Conservation (phyloP, 305 asterid species). For the Rubia occidens region DNA sequence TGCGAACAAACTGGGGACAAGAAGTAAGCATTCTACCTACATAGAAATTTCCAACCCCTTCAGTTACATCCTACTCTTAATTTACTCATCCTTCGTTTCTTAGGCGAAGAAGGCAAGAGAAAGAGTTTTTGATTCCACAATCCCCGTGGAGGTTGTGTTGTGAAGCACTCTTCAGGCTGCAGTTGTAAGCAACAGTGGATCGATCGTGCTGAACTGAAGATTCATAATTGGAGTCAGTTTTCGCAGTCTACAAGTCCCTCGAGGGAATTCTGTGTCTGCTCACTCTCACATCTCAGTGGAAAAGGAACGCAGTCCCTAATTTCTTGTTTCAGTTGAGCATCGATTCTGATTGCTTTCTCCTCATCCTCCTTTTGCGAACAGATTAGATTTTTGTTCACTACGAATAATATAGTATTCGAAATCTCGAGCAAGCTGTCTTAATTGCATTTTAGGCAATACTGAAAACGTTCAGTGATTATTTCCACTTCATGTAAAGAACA, state of each 20-base stretch:
- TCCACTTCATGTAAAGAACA: too few species aligned
- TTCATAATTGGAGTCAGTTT: background rate
- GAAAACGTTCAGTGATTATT: too few species aligned
- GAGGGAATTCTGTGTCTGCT: background rate
- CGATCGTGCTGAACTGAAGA: background rate
- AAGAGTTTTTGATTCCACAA: slow-evolving; percentile 35
- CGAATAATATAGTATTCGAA: background rate
- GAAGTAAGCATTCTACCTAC: slow-evolving; percentile 35
- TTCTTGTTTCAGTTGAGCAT: background rate
- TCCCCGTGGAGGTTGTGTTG: slow-evolving; percentile 40
- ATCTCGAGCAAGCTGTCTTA: background rate
- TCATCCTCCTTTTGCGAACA: background rate
- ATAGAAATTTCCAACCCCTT: background rate
- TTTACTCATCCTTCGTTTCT: background rate
- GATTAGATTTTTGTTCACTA: background rate
- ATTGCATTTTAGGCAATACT: too few species aligned
- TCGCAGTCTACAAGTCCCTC: background rate
- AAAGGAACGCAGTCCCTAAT: too few species aligned
- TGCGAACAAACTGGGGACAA: slow-evolving; percentile 50
- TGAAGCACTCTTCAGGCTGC: slow-evolving; percentile 17
- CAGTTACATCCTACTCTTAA: background rate
- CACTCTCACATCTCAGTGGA: too few species aligned
- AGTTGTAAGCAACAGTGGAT: background rate
- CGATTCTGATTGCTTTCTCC: background rate
- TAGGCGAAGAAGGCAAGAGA: slow-evolving; percentile 58